Evolutionary conservation across 257 asterid genomes (phyloP).

Genomic region (Ehretia macrophylla): DNA sequence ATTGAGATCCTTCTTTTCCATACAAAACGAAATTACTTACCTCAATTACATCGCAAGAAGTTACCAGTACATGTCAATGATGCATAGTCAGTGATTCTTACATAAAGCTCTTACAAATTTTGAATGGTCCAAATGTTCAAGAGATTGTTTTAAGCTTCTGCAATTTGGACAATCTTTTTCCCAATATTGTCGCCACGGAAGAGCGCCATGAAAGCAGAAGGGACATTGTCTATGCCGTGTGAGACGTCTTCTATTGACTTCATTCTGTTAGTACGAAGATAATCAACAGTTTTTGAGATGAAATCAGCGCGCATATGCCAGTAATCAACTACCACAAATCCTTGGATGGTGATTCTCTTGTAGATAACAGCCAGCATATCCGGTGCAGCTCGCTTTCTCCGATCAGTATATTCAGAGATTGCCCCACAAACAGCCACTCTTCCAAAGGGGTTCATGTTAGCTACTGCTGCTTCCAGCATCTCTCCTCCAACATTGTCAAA

Average conservation of each 20-base stretch:
- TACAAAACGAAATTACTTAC: too few relatives aligned
- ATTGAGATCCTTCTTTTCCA: too few relatives aligned
- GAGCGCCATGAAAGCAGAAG: conserved; percentile 45
- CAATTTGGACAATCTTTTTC: conserved; percentile 47
- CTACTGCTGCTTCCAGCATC: conserved; percentile 16
- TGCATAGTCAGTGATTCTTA: too few relatives aligned
- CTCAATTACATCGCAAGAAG: too few relatives aligned
- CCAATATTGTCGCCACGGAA: conserved; percentile 55
- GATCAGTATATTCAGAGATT: conserved; percentile 27
- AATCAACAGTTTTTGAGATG: conserved; percentile 32
- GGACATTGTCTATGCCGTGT: conserved; percentile 47
- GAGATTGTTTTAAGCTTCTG: conserved; percentile 23
- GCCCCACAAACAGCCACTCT: conserved; percentile 16
- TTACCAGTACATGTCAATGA: too few relatives aligned
- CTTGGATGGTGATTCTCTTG: conserved; percentile 56
- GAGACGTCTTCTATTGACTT: conserved; percentile 49
- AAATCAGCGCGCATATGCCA: conserved; percentile 32
- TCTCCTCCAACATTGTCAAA: conserved; percentile 23
- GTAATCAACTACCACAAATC: conserved; percentile 51
- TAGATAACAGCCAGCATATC: conserved; percentile 50
- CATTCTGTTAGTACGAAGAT: conserved; percentile 37
- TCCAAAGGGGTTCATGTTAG: conserved; percentile 1
- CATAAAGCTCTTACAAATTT: too few relatives aligned
- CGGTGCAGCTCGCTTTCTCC: conserved; percentile 23
- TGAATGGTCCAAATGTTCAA: too few relatives aligned